A percentile compares a stretch with the other conserved stretches of the same genome.
phyloP scores from a whole-genome alignment of 2,329 filamentous ascomycete species.

The Hymenoscyphus fraxineus region DNA sequence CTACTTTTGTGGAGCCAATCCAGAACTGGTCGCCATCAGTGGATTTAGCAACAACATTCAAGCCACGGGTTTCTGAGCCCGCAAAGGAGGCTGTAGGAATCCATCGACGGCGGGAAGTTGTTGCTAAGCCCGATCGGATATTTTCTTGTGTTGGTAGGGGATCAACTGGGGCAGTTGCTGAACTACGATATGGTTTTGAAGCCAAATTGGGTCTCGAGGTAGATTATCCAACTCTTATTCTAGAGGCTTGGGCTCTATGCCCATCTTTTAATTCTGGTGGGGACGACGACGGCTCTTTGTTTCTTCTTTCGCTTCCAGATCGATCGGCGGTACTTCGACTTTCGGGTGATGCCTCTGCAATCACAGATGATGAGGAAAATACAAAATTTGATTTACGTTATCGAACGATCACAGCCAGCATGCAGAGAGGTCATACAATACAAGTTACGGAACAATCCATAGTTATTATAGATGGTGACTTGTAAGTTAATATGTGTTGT shows the following conservation, averaged over 20 bases:
- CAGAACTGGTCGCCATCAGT: conserved; percentile 53
- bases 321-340: conserved; percentile 41
- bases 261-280: conserved; percentile 14
- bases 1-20: conserved; percentile 55
- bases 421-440: conserved; percentile 40
- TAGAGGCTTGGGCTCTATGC: conserved; percentile 51
- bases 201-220: conserved; percentile 61
- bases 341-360: conserved; percentile 45
- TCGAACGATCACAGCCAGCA: conserved; percentile 48
- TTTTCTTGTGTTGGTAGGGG: conserved; percentile 66
- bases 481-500: not conserved
- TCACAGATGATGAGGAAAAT: conserved; percentile 40
- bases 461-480: conserved; percentile 18
- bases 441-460: conserved; percentile 51
- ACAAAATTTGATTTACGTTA: conserved; percentile 50
- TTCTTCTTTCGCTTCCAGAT: conserved; percentile 31
- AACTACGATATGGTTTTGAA: conserved; percentile 66
- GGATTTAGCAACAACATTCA: conserved; percentile 43
- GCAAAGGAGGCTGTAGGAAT: conserved; percentile 1
- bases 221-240: conserved; percentile 47
- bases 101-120: conserved; percentile 16
- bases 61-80: conserved; percentile 21
- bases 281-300: conserved; percentile 21
- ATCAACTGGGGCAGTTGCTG: conserved; percentile 58
- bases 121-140: conserved; percentile 49